Evolutionary conservation across 2,329 filamentous ascomycete genomes (phyloP).

Genomic region (Neonectria neomacrospora): DNA sequence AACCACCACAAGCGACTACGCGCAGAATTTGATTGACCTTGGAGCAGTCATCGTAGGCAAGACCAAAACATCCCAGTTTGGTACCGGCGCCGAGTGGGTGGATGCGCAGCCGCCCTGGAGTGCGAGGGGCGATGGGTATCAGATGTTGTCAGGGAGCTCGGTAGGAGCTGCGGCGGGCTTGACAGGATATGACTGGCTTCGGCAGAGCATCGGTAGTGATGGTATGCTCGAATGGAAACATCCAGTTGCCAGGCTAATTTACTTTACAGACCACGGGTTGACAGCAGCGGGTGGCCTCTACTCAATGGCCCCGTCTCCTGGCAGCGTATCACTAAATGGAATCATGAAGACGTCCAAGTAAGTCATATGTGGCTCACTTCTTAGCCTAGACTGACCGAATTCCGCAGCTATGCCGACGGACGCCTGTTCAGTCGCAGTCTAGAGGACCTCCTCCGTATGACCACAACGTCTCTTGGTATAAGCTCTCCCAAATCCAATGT

Average conservation of each 20-base stretch:
- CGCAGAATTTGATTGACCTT: slow-evolving; percentile 67
- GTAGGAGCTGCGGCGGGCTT: slow-evolving; percentile 53
- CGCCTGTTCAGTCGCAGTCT: slow-evolving; percentile 44
- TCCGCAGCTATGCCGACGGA: slow-evolving; percentile 34
- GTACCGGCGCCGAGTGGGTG: slow-evolving; percentile 55
- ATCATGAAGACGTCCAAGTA: slow-evolving; percentile 37
- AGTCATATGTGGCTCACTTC: slow-evolving; percentile 1
- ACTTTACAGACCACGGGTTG: slow-evolving; percentile 33
- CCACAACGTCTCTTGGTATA: slow-evolving; percentile 30
- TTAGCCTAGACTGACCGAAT: not conserved
- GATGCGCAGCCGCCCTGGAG: slow-evolving; percentile 56
- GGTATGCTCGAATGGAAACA: slow-evolving; percentile 41
- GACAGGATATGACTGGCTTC: slow-evolving; percentile 56
- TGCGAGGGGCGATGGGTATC: slow-evolving; percentile 60
- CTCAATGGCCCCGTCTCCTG: slow-evolving; percentile 41
- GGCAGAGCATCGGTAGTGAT: slow-evolving; percentile 51
- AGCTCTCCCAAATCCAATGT: not conserved
- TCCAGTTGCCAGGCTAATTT: slow-evolving; percentile 32
- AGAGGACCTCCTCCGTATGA: slow-evolving; percentile 37
- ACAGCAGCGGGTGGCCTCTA: slow-evolving; percentile 45
- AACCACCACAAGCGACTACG: slow-evolving; percentile 58
- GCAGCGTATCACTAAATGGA: slow-evolving; percentile 25
- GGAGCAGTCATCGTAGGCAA: slow-evolving; percentile 68
- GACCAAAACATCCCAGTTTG: slow-evolving; percentile 62
- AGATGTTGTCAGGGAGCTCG: slow-evolving; percentile 48